These are phyloP conservation scores for Komagataella populi DNA, from an alignment of 805 yeast species.

Conservation along the genomic window DNA sequence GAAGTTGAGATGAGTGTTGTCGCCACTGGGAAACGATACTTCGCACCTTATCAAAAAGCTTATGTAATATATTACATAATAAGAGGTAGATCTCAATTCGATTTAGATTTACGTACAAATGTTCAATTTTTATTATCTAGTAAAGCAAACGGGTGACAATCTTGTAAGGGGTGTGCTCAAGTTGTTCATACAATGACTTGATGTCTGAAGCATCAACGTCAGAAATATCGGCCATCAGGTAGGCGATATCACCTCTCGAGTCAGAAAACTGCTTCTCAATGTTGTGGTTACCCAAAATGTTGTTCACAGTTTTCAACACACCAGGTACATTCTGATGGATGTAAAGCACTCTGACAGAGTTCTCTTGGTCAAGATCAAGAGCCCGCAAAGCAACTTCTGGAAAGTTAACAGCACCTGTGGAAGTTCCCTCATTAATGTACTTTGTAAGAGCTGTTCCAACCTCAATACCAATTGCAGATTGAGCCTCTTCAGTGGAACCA, in stretches of 20 bases:
- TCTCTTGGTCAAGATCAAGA: conserved; percentile 73
- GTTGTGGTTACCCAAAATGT: conserved; percentile 86
- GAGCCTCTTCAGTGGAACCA: conserved; percentile 99
- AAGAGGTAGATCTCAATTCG: not conserved
- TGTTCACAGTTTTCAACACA: conserved; percentile 93
- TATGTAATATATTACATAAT: not conserved
- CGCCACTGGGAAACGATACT: not conserved
- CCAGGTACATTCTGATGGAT: conserved; percentile 98
- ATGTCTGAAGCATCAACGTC: conserved; percentile 75
- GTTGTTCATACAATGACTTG: conserved; percentile 69
- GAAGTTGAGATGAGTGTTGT: not conserved
- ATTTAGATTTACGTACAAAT: not conserved
- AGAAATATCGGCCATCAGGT: conserved; percentile 93
- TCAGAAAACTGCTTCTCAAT: conserved; percentile 98
- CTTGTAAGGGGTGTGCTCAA: conserved; percentile 82
- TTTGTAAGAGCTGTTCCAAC: conserved; percentile 77
- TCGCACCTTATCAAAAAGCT: not conserved
- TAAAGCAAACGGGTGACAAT: conserved; percentile 85
- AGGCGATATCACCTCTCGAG: conserved; percentile 90
- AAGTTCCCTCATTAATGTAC: conserved; percentile 91
- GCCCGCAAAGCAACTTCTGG: conserved; percentile 93
- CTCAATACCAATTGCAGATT: conserved; percentile 93
- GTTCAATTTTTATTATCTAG: conserved; percentile 17
- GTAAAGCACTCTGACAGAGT: conserved; percentile 85
- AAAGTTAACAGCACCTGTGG: conserved; percentile 95